These are phyloP conservation scores for Grosmannia serpens DNA, from an alignment of 2,329 filamentous ascomycete genomes.

Conservation along the genomic window DNA sequence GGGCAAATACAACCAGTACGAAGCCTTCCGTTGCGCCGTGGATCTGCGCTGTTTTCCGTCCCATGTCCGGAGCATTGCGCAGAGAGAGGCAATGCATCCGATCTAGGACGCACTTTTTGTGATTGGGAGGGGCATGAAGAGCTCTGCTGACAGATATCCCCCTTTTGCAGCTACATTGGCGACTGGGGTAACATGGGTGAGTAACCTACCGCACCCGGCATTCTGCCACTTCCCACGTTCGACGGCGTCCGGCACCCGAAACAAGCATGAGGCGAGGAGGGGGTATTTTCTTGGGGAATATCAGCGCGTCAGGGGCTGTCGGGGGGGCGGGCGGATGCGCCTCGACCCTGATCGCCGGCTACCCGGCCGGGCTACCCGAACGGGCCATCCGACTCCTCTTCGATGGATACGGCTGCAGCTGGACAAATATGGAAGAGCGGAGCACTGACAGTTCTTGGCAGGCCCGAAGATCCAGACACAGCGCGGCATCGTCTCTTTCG, in stretches of 20 bases:
- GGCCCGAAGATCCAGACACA: constrained; percentile 24
- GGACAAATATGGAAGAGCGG: neutral
- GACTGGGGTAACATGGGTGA: constrained; percentile 66
- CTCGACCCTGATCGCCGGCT: neutral
- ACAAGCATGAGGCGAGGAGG: neutral
- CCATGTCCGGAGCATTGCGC: neutral
- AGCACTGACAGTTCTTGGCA: neutral
- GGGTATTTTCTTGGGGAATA: neutral
- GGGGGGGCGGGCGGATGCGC: neutral
- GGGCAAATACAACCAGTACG: constrained; percentile 34
- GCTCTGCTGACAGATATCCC: neutral
- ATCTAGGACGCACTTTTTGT: neutral
- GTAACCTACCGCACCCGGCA: constrained; percentile 22
- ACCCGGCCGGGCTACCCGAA: neutral
- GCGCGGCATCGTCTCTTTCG: constrained; percentile 58
- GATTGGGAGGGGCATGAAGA: neutral
- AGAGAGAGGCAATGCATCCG: neutral
- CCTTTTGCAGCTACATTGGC: constrained; percentile 51
- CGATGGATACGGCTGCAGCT: neutral
- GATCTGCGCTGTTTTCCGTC: constrained; percentile 4
- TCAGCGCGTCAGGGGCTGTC: neutral
- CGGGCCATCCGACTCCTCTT: neutral
- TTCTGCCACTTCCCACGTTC: neutral
- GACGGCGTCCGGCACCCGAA: neutral
- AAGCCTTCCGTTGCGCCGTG: constrained; percentile 10